phyloP scores from a whole-genome alignment of 257 asterid species.

The Lavandula angustifolia region DNA sequence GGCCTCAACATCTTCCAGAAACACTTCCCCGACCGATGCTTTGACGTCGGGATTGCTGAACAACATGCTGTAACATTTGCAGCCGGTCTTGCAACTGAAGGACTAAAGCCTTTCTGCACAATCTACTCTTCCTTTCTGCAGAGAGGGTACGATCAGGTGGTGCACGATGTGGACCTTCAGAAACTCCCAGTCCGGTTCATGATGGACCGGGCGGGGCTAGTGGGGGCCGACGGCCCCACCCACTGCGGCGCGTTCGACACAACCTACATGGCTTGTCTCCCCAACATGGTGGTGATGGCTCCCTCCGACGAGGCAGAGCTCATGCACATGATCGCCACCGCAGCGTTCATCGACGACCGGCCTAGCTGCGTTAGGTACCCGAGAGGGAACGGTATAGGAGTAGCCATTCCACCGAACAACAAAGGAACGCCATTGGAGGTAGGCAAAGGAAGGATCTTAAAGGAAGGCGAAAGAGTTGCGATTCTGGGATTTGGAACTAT shows the following conservation, averaged over 20 bases:
- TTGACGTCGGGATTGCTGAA: constrained; percentile 73
- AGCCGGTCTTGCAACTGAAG: constrained; percentile 68
- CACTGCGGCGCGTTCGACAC: constrained; percentile 77
- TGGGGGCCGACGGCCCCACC: constrained; percentile 79
- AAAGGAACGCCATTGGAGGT: constrained; percentile 70
- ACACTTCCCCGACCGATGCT: constrained; percentile 51
- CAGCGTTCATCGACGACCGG: constrained; percentile 57
- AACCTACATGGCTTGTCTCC: constrained; percentile 69
- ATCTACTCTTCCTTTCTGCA: constrained; percentile 71
- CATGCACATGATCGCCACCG: constrained; percentile 74
- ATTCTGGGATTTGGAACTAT: constrained; percentile 48
- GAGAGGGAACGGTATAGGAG: constrained; percentile 73
- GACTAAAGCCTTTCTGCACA: constrained; percentile 69
- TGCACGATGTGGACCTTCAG: constrained; percentile 76
- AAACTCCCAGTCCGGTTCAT: constrained; percentile 66
- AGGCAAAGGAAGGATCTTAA: constrained; percentile 46
- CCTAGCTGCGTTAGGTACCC: constrained; percentile 74
- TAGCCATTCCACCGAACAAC: constrained; percentile 45
- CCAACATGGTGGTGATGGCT: constrained; percentile 82
- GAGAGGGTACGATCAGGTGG: constrained; percentile 78
- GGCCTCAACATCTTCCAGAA: constrained; percentile 63
- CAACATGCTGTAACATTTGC: constrained; percentile 79
- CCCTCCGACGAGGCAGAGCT: constrained; percentile 75
- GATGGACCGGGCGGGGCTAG: constrained; percentile 74
- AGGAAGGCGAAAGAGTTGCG: constrained; percentile 44